phyloP scores from a whole-genome alignment of 1,284 basidiomycete genomes.

The Ustanciosporium gigantosporum region DNA sequence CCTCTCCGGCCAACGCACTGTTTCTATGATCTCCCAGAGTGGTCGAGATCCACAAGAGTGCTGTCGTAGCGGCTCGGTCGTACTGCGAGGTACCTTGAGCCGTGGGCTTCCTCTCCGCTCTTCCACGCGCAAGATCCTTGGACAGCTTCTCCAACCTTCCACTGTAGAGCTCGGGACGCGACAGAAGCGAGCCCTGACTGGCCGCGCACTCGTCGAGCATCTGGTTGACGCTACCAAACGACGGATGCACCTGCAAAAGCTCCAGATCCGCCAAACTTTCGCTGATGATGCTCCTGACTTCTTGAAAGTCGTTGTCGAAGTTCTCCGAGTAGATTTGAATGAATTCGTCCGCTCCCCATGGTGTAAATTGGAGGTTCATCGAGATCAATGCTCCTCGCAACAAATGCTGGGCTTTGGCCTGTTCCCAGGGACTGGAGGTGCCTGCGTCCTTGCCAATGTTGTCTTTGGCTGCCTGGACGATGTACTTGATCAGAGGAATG shows the following conservation, averaged over 20 bases:
- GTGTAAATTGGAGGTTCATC: conserved; percentile 38
- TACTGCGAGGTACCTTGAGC: conserved; percentile 60
- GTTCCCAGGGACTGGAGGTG: conserved; percentile 44
- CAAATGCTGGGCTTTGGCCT: conserved; percentile 66
- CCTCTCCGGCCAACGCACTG: conserved; percentile 45
- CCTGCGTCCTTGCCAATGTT: conserved; percentile 40
- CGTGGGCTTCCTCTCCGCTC: conserved; percentile 59
- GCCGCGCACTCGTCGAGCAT: conserved; percentile 72
- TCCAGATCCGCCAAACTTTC: conserved; percentile 61
- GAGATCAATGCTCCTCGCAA: conserved; percentile 37
- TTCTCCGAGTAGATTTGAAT: conserved; percentile 50
- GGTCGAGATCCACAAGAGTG: conserved; percentile 53
- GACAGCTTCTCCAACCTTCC: conserved; percentile 66
- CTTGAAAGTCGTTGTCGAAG: conserved; percentile 58
- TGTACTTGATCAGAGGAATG: conserved; percentile 72
- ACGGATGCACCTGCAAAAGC: conserved; percentile 68
- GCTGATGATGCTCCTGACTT: conserved; percentile 62
- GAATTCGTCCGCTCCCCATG: conserved; percentile 45
- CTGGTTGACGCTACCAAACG: conserved; percentile 70
- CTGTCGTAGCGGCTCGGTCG: conserved; percentile 52
- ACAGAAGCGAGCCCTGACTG: conserved; percentile 65
- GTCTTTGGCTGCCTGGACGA: conserved; percentile 33
- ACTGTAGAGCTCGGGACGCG: conserved; percentile 63
- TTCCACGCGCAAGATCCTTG: conserved; percentile 51
- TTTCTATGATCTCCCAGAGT: conserved; percentile 57